Evolutionary conservation across 768 basidiomycete genomes (phyloP), one percentile per base, ranked within the genome.

Genomic region (Psilocybe subaeruginosa): DNA sequence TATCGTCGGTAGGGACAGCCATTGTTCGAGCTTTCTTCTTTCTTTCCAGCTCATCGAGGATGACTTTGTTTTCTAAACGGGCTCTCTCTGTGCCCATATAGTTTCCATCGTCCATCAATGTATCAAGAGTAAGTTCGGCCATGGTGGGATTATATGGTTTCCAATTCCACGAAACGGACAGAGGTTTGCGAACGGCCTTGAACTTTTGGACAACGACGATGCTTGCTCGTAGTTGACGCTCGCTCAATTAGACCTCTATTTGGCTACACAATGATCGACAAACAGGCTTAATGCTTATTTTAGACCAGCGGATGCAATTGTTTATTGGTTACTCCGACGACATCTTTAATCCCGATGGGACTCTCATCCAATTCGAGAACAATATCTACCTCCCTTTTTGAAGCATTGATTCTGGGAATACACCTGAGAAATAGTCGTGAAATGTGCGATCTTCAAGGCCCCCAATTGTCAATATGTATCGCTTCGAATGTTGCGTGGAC

Each of bases 1-100:
- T 91, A 75, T 99, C 97, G 75, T 99, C 97, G 6, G 97, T 99
- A 7, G 97, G 97, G 8, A 99, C 95, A 6, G 96, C 97, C 77
- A 98, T 85, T 61, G 82, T 89, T 64, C 97, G 84, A 11, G 96
- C 91, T 69, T 94, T 91, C 82, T 97, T 97, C 83, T 97, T 97
- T 66, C 96, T 85, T 72, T 99, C 97, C n/a, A 99, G 87, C 75
- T 97, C 95, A 71, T 94, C 92, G 50, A 99, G 82, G 56, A 99
- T 87, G 65, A 90, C 90, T 69, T 91, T 88, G 78, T 95, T 93
- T 74, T 93, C 92, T 54, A 87, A 72, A 66, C 86, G 82, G 59
- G 91, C 92, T 45, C 91, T 78, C 64, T 93, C 91, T 9, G 90
- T 83, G 61, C 89, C 87, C 19, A 85, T 70, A 68, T 90, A 91